A percentile compares a stretch with the other conserved stretches of the same genome.
Conservation (phyloP, 1,284 basidiomycete genomes). For the Apiotrichum montevideense region DNA sequence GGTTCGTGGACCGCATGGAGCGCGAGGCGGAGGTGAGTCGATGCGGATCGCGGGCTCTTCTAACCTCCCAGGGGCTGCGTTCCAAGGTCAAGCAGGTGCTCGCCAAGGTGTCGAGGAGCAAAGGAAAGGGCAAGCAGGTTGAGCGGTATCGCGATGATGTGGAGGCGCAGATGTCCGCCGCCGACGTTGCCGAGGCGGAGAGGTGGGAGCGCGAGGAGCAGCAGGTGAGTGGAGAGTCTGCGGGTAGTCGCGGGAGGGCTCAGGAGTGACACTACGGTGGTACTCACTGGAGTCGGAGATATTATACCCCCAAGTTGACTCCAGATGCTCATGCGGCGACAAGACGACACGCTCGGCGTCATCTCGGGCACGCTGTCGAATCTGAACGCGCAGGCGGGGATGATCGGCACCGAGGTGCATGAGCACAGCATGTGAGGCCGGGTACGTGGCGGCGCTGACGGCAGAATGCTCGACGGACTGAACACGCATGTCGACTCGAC, state of each 20-base stretch:
- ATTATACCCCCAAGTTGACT: not conserved
- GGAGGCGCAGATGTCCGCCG: constrained; percentile 22
- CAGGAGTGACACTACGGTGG: too few relatives aligned
- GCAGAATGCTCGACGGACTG: constrained; percentile 75
- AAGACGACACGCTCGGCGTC: constrained; percentile 76
- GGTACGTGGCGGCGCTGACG: not conserved
- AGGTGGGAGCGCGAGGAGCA: constrained; percentile 75
- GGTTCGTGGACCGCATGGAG: constrained; percentile 66
- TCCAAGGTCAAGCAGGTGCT: not conserved
- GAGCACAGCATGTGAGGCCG: constrained; percentile 60
- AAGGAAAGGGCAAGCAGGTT: not conserved
- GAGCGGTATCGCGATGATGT: constrained; percentile 4
- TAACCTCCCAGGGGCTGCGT: not conserved
- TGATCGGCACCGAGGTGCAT: constrained; percentile 80
- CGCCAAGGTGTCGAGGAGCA: not conserved
- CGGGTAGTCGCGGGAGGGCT: too few relatives aligned
- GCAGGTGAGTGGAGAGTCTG: constrained; percentile 51
- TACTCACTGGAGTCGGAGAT: too few relatives aligned
- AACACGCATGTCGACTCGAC: constrained; percentile 67
- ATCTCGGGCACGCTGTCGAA: constrained; percentile 76
- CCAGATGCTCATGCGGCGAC: constrained; percentile 73
- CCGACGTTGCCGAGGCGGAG: constrained; percentile 55
- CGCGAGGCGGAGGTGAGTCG: constrained; percentile 71
- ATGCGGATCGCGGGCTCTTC: too few relatives aligned
- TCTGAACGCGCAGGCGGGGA: constrained; percentile 74